Evolutionary conservation across 768 basidiomycete genomes (phyloP).

Genomic region (Trametes coccinea): DNA sequence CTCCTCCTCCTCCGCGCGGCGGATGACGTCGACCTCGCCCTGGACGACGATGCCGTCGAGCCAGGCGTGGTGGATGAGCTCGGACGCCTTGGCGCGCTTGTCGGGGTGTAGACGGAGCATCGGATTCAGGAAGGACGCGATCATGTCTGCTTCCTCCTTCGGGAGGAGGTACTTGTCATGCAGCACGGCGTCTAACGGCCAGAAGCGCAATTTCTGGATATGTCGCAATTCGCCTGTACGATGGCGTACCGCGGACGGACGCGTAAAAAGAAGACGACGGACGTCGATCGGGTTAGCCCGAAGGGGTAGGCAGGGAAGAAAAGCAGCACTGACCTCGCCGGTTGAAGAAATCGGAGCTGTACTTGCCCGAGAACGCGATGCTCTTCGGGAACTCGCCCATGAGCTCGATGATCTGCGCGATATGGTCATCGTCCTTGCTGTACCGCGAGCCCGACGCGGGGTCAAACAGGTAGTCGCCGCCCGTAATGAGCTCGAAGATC

Average conservation of each 20-base stretch:
- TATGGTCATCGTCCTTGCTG: slow-evolving; percentile 95
- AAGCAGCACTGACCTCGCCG: slow-evolving; percentile 68
- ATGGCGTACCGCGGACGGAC: neutral
- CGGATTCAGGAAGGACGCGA: slow-evolving; percentile 79
- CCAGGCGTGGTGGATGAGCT: slow-evolving; percentile 86
- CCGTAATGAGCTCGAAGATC: slow-evolving; percentile 94
- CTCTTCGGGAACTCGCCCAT: slow-evolving; percentile 86
- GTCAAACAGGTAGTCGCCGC: slow-evolving; percentile 98
- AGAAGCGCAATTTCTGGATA: slow-evolving; percentile 91
- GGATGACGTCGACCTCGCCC: slow-evolving; percentile 85
- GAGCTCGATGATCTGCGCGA: slow-evolving; percentile 97
- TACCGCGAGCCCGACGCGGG: slow-evolving; percentile 93
- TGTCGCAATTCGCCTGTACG: slow-evolving; percentile 78
- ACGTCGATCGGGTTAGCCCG: neutral
- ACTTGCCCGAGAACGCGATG: slow-evolving; percentile 88
- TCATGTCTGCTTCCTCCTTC: slow-evolving; percentile 73
- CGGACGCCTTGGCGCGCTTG: slow-evolving; percentile 83
- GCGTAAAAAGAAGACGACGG: neutral
- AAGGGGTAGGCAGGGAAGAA: neutral
- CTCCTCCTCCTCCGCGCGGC: slow-evolving; percentile 60
- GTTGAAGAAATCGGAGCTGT: slow-evolving; percentile 93
- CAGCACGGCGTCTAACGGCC: slow-evolving; percentile 79
- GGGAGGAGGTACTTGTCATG: slow-evolving; percentile 97
- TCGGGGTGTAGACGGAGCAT: slow-evolving; percentile 92
- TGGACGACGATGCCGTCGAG: slow-evolving; percentile 82